phyloP scores from a whole-genome alignment of 2,329 filamentous ascomycete genomes.

The Aspergillus intermedius region DNA sequence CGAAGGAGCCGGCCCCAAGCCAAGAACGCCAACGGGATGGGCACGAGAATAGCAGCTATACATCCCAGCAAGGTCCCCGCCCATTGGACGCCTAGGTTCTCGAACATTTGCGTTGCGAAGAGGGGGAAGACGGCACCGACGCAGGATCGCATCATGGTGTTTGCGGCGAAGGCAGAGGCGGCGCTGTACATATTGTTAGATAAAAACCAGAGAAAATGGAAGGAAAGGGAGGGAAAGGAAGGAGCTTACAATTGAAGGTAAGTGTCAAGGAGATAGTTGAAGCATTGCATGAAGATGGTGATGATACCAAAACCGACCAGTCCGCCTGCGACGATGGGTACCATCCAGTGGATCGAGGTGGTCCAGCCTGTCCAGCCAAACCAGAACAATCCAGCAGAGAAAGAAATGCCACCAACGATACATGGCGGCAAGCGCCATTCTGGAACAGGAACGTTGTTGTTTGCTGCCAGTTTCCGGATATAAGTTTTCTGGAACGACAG shows the following conservation, averaged over 20 bases:
- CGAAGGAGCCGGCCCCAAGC: conserved; percentile 10
- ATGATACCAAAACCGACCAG: conserved; percentile 19
- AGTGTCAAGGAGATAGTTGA: conserved; percentile 17
- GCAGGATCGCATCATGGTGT: conserved; percentile 18
- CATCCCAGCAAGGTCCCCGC: conserved; percentile 14
- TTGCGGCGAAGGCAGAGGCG: conserved; percentile 16
- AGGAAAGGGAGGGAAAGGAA: background rate
- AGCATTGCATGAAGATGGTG: conserved; percentile 18
- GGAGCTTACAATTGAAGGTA: conserved; percentile 14
- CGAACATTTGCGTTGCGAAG: conserved; percentile 17
- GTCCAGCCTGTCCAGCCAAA: conserved; percentile 20
- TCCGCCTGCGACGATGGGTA: conserved; percentile 14
- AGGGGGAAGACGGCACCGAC: conserved; percentile 15
- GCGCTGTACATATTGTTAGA: conserved; percentile 7
- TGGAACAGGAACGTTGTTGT: conserved; percentile 14
- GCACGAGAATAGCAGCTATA: conserved; percentile 17
- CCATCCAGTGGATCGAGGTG: conserved; percentile 18
- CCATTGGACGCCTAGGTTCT: conserved; percentile 18
- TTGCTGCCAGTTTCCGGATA: conserved; percentile 12
- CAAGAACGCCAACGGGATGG: conserved; percentile 15
- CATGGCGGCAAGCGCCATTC: conserved; percentile 19
- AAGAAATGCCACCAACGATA: conserved; percentile 14
- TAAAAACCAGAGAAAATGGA: background rate
- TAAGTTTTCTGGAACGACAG: conserved; percentile 12
- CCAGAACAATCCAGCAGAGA: conserved; percentile 19